Conservation (phyloP, 805 yeast genomes). For the Nakazawaea sp. region DNA sequence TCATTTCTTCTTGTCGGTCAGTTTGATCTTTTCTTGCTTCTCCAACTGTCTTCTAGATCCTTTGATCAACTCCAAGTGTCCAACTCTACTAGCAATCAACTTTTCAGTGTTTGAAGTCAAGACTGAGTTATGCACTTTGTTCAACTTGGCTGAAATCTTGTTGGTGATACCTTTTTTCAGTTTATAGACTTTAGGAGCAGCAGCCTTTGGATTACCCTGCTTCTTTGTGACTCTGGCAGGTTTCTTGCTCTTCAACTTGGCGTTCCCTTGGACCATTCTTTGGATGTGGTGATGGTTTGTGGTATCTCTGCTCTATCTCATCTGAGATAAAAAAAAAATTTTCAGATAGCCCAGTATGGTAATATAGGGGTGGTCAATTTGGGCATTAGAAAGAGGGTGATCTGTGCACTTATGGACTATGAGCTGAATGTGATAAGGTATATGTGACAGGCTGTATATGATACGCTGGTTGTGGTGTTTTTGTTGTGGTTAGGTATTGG, state of each 20-base stretch:
- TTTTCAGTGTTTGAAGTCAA: slow-evolving; percentile 68
- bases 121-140: slow-evolving; percentile 49
- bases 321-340: background rate
- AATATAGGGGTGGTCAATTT: background rate
- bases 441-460: no score
- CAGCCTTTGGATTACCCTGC: slow-evolving; percentile 57
- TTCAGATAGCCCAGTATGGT: background rate
- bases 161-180: slow-evolving; percentile 45
- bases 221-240: slow-evolving; percentile 55
- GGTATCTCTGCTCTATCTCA: background rate
- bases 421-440: no score
- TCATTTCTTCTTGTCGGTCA: no score
- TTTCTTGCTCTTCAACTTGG: slow-evolving; percentile 47
- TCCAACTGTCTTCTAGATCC: slow-evolving; percentile 86
- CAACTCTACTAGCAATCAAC: slow-evolving; percentile 82
- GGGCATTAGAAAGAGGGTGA: no score
- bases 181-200: slow-evolving; percentile 68
- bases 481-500: no score
- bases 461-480: no score
- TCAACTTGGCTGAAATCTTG: slow-evolving; percentile 42
- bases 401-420: no score
- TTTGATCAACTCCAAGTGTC: slow-evolving; percentile 85
- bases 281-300: background rate
- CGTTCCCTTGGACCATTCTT: slow-evolving; percentile 67
- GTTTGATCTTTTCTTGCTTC: slow-evolving; percentile 29